Percentiles rank a stretch among this genome's conserved stretches.
phyloP scores from a whole-genome alignment of 2,329 filamentous ascomycete species.

The Clonostachys byssicola region DNA sequence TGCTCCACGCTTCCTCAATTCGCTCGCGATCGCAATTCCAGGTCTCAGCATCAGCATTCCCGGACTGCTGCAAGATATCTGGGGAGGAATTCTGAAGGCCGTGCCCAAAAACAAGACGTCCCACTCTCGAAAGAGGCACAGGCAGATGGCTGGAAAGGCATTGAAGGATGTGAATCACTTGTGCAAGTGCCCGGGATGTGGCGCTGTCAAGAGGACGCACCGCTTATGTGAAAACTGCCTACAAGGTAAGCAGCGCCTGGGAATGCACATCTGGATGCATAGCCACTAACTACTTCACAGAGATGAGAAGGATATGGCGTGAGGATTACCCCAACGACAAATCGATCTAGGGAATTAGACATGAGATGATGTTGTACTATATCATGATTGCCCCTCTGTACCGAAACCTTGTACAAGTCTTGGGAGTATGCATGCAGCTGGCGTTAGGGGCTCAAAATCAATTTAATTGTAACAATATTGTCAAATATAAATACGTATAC shows the following conservation, averaged over 20 bases:
- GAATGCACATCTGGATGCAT: background rate
- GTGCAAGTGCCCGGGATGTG: constrained; percentile 87
- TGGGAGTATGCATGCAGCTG: constrained; percentile 14
- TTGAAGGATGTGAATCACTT: constrained; percentile 85
- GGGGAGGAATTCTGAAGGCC: constrained; percentile 87
- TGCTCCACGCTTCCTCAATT: constrained; percentile 43
- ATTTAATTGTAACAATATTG: constrained; percentile 1
- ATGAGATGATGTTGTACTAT: constrained; percentile 1
- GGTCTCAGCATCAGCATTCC: constrained; percentile 51
- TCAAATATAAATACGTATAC: background rate
- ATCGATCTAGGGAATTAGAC: constrained; percentile 13
- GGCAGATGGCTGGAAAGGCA: constrained; percentile 93
- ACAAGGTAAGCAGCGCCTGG: constrained; percentile 54
- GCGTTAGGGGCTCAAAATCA: background rate
- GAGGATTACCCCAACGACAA: constrained; percentile 28
- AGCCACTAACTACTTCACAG: constrained; percentile 18
- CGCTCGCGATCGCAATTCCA: constrained; percentile 54
- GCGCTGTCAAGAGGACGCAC: constrained; percentile 83
- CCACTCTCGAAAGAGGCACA: constrained; percentile 88
- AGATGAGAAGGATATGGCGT: constrained; percentile 40
- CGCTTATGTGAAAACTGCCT: constrained; percentile 85
- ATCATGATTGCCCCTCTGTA: background rate
- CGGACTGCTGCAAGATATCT: constrained; percentile 73
- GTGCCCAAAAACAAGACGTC: constrained; percentile 99
- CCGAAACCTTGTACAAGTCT: background rate